Base-by-base conservation (phyloP, 768 basidiomycete genomes). In the Pleurotus sapidus region DNA sequence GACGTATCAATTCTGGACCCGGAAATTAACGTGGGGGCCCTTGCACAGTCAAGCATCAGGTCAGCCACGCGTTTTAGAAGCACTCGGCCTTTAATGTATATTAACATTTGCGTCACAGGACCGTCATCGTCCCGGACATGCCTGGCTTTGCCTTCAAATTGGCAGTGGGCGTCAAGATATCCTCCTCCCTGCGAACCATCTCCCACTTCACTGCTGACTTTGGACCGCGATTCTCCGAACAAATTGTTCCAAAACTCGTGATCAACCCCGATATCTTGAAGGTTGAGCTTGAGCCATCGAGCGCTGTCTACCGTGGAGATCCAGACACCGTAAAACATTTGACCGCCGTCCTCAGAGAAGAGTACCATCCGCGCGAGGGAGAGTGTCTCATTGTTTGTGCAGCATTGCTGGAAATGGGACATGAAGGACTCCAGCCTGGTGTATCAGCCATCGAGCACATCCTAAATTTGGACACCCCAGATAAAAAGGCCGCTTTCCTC, bases 171-270 rank as follows among this genome's bases (percentile, higher is more conserved):
- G 80, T 84, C 55, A 81, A 78, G 59, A 80, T 85, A 57, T 83
- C 84, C 17, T 85, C 83, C 18, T 72, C 80, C 1, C 68, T 84
- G 45, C 72, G 84, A 50, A 85, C 83, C 3, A 82, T 85, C 50
- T 83, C 84, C 43, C 84, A 83, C 61, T 83, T 77, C 58, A 83
- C 82, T 2, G 79, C 83, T 23, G 70, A 81, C 61, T 79, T 83
- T 61, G 82, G 81, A 2, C 82, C 82, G 20, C 80, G 81, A 5
- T 85, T 85, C 61, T 82, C 81, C 24, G 58, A 65, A 5, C 74
- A 79, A 1, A 65, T 84, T 27, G 69, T 84, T 24, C 79, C 83
- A 4, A 78, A 74, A 57, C 69, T 84, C n/a, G 60, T 72, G 1
- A 67, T 80, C 38, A 70, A 85, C 56, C 67, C 65, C 6, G 63